Conservation (phyloP, 1,139 yeast genomes). For the Pichia sp. region DNA sequence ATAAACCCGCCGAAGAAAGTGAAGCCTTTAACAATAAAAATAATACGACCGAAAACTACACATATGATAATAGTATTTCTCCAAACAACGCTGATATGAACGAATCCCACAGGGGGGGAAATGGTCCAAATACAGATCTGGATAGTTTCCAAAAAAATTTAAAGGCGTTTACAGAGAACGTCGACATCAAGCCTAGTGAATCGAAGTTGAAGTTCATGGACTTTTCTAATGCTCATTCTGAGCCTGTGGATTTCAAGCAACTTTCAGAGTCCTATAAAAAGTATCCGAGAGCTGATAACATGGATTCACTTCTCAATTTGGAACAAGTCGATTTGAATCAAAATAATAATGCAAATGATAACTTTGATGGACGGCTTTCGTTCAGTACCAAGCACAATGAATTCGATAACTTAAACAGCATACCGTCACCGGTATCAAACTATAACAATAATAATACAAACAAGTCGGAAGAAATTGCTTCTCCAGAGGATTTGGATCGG, state of each 20-base stretch:
- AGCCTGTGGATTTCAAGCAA: slow-evolving; percentile 15
- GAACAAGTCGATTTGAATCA: background rate
- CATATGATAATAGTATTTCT: background rate
- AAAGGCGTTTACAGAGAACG: slow-evolving; percentile 13
- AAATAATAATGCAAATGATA: background rate
- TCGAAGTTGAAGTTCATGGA: slow-evolving; percentile 17
- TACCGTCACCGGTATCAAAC: slow-evolving; percentile 1
- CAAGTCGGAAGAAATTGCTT: background rate
- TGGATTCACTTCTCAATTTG: background rate
- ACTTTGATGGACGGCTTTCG: background rate
- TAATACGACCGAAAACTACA: background rate
- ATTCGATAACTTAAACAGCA: background rate
- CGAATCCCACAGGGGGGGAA: background rate
- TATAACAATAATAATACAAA: background rate
- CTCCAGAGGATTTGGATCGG: slow-evolving; percentile 3
- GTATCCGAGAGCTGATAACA: slow-evolving; percentile 1
- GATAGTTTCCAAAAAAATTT: slow-evolving; percentile 9
- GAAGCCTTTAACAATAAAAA: background rate
- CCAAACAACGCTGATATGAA: background rate
- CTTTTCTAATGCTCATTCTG: slow-evolving; percentile 11
- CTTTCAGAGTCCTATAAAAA: slow-evolving; percentile 9
- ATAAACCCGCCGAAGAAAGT: background rate
- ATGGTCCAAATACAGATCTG: background rate
- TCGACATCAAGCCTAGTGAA: slow-evolving; percentile 4
- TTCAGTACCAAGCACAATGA: background rate